Base-by-base conservation (phyloP, 2,329 filamentous ascomycete species). In the Paecilomyces sp. region DNA sequence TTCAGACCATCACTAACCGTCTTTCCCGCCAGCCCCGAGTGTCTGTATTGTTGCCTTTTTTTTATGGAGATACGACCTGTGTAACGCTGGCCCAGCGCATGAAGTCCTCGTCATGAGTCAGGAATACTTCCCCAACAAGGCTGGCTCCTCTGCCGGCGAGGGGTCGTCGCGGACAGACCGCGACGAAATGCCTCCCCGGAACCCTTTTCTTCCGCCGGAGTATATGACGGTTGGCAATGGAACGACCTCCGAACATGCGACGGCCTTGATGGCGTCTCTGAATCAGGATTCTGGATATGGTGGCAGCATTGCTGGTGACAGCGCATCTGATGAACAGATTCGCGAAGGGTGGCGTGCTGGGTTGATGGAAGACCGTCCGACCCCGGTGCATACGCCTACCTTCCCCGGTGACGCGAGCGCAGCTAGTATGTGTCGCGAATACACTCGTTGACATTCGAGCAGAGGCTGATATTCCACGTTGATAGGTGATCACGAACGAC, bases 221-320 rank as follows among this genome's bases (percentile, higher is more conserved):
- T 97, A 92, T 76, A 90, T 96, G 88, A 95, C 91, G 4, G 90
- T 97, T 56, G 93, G 93, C 60, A 86, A 83, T 65, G 92, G 92
- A 57, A 87, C 88, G 58, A 87, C 89, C 24, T 92, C 92, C 22
- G 87, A 91, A 70, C 90, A 91, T 72, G 92, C 91, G 41, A 85
- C 89, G 31, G 87, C 87, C 58, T 81, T 97, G 47, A 90, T 94
- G 75, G 86, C 88, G 18, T 84, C 95, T 67, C 80, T 97, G 58
- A 91, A 96, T 62, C 80, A 86, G 60, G 94, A 99, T 73, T 97
- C 93, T 18, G 94, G 93, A 6, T 97, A 97, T 70, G 92, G 91
- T 58, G 89, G 89, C 53, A 96, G 91, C 72, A 82, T 89, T 56
- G 80, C 84, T 31, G 87, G 86, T 61, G 89, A 89, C 57, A 83